Base-by-base conservation (phyloP, 768 basidiomycete genomes). In the Coprinellus micaceus region DNA sequence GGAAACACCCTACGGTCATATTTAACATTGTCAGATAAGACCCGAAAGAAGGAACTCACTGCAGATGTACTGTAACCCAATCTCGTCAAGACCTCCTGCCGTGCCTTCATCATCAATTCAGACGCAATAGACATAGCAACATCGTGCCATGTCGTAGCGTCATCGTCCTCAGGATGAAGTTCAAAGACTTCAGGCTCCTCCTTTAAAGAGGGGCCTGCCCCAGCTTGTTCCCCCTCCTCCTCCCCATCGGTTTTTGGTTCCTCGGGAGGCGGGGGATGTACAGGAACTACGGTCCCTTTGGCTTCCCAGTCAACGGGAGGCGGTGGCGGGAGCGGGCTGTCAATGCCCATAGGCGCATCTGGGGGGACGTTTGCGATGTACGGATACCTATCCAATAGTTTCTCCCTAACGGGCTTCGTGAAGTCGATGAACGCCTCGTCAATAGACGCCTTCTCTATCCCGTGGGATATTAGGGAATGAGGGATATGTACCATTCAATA, bases 401-500 rank as follows among this genome's bases (percentile, higher is more conserved):
- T 74, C 55, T 86, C 82, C 36, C 91, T 85, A n/a, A 93, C 85
- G 30, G 88, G 86, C 9, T 78, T 78, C 2, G 94, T 91, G 54
- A 98, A 82, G 69, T 98, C 96, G 55, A 98, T 84, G 69, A 95
- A 99, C 0, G 92, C 94, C 66, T 99, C 97, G 64, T 98, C 97
- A 33, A 98, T 97, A 0, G 93, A 96, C 22, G 97, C 97, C 68
- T 95, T 97, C 72, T 99, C 96, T 94, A 53, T 6, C 29, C n/a
- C 33, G n/a, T n/a, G n/a, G n/a, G n/a, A n/a, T n/a, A n/a, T n/a
- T n/a, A n/a, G n/a, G n/a, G n/a, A n/a, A n/a, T n/a, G n/a, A 28
- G 28, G 41, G 37, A 24, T 4, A 37, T 36, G 44, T 7, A 25
- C 10, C 19, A 33, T 56, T 43, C 3, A 51, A 57, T 56, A 46